Evolutionary conservation across 2,329 filamentous ascomycete species (phyloP).

Genomic region (Colletotrichum coccodes): DNA sequence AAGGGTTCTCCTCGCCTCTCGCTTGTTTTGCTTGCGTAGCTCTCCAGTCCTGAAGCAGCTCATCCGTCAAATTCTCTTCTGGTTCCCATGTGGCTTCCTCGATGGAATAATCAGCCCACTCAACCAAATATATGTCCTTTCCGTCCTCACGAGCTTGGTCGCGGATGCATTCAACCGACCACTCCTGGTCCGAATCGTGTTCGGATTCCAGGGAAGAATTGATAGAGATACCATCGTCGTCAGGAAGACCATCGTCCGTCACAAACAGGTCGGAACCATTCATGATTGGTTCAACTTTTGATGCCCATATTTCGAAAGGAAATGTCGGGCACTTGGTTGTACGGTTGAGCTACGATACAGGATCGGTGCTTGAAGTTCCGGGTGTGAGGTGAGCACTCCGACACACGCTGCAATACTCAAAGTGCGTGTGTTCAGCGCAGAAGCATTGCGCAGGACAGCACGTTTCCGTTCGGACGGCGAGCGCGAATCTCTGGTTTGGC

Average conservation of each 20-base stretch:
- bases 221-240: constrained; percentile 42
- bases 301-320: neutral
- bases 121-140: constrained; percentile 44
- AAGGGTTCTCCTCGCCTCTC: constrained; percentile 47
- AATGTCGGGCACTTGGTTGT: neutral
- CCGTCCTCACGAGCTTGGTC: constrained; percentile 35
- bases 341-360: neutral
- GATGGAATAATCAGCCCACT: constrained; percentile 49
- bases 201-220: constrained; percentile 46
- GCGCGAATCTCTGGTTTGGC: neutral
- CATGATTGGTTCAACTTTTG: neutral
- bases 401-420: neutral
- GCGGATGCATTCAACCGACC: constrained; percentile 59
- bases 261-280: constrained; percentile 17
- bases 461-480: neutral
- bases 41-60: constrained; percentile 55
- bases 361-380: no score
- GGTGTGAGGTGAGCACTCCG: neutral
- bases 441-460: neutral
- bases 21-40: constrained; percentile 48
- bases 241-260: constrained; percentile 3
- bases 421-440: neutral
- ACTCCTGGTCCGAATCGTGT: constrained; percentile 54
- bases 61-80: constrained; percentile 49
- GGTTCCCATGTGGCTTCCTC: constrained; percentile 62